A percentile compares a stretch with the other conserved stretches of the same genome.
These are phyloP conservation scores for Rugonectria rugulosa DNA, from an alignment of 2,329 filamentous ascomycete species.

Conservation along the genomic window DNA sequence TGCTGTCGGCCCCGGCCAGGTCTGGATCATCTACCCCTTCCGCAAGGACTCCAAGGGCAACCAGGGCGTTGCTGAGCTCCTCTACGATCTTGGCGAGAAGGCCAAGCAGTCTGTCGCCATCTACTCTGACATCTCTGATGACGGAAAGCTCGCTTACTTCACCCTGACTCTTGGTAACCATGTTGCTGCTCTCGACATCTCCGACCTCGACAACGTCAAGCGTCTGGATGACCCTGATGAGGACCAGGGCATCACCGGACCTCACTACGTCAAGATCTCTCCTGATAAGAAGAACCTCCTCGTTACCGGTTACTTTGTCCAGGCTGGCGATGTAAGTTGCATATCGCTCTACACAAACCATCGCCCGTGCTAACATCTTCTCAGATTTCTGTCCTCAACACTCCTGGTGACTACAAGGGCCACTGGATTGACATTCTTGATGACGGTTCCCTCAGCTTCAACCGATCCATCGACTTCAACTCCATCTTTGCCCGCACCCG, in stretches of 20 bases:
- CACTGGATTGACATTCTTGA: constrained; percentile 66
- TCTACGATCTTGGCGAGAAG: constrained; percentile 64
- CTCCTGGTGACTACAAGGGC: constrained; percentile 67
- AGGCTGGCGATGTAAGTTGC: constrained; percentile 58
- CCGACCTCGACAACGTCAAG: constrained; percentile 65
- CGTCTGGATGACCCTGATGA: constrained; percentile 67
- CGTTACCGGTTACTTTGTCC: constrained; percentile 72
- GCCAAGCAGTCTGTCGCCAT: constrained; percentile 65
- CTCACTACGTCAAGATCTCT: constrained; percentile 70
- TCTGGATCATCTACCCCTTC: constrained; percentile 72
- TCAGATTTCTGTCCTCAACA: constrained; percentile 65
- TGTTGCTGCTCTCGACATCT: constrained; percentile 65
- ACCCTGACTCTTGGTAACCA: constrained; percentile 69
- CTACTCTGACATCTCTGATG: constrained; percentile 66
- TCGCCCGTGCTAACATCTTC: constrained; percentile 14
- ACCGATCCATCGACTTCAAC: constrained; percentile 65
- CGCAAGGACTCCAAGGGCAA: constrained; percentile 61
- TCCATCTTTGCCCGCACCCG: constrained; percentile 57
- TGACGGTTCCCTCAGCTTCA: constrained; percentile 65
- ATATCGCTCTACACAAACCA: accelerated
- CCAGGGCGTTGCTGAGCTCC: constrained; percentile 64
- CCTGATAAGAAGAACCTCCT: constrained; percentile 70
- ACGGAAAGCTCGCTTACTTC: constrained; percentile 66
- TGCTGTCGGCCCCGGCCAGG: constrained; percentile 65
- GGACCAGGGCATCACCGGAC: constrained; percentile 65